Evolutionary conservation across 176 grass and related monocot genomes (phyloP).

Genomic region (Zoysia japonica): DNA sequence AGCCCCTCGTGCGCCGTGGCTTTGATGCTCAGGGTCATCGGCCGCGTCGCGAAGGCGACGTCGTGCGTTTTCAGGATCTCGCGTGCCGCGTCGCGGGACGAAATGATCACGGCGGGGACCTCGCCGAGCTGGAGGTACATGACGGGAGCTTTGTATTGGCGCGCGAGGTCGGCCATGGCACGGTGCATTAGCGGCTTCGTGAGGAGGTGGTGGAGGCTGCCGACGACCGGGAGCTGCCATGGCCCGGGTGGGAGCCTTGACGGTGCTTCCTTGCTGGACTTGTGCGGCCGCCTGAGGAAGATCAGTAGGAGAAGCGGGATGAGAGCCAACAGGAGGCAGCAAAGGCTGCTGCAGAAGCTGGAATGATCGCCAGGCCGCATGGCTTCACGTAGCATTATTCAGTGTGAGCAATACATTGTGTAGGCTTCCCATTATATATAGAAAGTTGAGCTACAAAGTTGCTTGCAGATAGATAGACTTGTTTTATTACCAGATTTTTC

Average conservation of each 20-base stretch:
- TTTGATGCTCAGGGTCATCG: constrained; percentile 4
- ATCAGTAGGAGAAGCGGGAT: constrained; percentile 29
- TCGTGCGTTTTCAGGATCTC: constrained; percentile 38
- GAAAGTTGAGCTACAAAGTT: not conserved
- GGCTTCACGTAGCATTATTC: not conserved
- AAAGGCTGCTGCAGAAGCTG: not conserved
- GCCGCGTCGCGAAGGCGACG: constrained; percentile 30
- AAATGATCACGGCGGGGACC: constrained; percentile 31
- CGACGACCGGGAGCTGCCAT: constrained; percentile 42
- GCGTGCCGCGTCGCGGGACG: constrained; percentile 23
- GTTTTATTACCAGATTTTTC: not conserved
- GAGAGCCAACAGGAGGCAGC: not conserved
- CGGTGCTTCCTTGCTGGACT: not conserved
- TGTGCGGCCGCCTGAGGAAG: not conserved
- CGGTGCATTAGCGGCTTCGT: constrained; percentile 20
- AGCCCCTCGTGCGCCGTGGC: constrained; percentile 6
- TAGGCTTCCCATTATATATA: not conserved
- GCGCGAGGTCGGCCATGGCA: constrained; percentile 27
- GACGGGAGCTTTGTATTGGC: constrained; percentile 14
- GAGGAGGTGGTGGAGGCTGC: constrained; percentile 48
- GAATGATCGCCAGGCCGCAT: not conserved
- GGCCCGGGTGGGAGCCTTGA: constrained; percentile 30
- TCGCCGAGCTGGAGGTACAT: constrained; percentile 51
- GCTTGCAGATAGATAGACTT: not conserved
- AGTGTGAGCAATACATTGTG: not conserved